phyloP scores from a whole-genome alignment of 768 basidiomycete genomes.

The Nidula microcarpa region DNA sequence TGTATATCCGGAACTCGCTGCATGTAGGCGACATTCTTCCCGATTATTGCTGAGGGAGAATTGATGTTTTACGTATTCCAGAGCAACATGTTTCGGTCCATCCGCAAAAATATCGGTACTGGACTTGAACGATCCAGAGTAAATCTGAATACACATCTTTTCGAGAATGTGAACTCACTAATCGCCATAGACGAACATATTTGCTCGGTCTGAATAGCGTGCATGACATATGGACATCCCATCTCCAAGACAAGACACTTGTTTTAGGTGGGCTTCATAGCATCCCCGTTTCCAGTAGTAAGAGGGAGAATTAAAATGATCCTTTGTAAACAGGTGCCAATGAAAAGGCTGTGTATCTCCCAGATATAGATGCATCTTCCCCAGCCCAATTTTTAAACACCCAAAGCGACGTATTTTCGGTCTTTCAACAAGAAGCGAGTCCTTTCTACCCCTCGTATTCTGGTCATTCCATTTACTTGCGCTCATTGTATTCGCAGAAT shows the following conservation, averaged over 20 bases:
- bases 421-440: slow-evolving; percentile 50
- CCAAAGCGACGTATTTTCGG: slow-evolving; percentile 60
- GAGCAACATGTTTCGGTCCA: slow-evolving; percentile 57
- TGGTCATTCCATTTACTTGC: neutral
- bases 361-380: slow-evolving; percentile 40
- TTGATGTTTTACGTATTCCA: slow-evolving; percentile 15
- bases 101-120: slow-evolving; percentile 47
- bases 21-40: slow-evolving; percentile 33
- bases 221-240: slow-evolving; percentile 56
- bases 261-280: slow-evolving; percentile 41
- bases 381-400: slow-evolving; percentile 42
- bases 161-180: slow-evolving; percentile 2
- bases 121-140: slow-evolving; percentile 38
- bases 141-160: slow-evolving; percentile 5
- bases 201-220: slow-evolving; percentile 33
- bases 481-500: slow-evolving; percentile 26
- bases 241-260: slow-evolving; percentile 44
- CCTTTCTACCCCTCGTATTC: neutral
- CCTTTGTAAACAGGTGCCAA: slow-evolving; percentile 41
- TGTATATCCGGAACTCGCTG: slow-evolving; percentile 40
- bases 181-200: slow-evolving; percentile 25
- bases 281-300: no score
- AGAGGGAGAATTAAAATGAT: neutral
- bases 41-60: neutral
- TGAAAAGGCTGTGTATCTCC: slow-evolving; percentile 46